Evolutionary conservation across 257 asterid genomes (phyloP).

Genomic region (Jaltomata sinuosa): DNA sequence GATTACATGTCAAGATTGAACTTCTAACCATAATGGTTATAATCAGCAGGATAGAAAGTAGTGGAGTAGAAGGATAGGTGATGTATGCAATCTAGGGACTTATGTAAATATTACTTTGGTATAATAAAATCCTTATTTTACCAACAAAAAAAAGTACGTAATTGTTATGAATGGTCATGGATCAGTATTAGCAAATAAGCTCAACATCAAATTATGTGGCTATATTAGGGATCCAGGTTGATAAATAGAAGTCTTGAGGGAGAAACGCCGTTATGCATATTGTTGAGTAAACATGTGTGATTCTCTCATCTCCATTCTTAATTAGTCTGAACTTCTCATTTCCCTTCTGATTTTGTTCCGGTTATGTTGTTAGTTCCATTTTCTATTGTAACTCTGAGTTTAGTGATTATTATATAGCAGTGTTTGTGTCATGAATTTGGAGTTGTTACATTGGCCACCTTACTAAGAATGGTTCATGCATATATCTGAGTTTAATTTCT

Average conservation of each 20-base stretch:
- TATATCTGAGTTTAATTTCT: not conserved
- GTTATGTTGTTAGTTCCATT: too few species aligned
- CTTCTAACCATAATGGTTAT: too few species aligned
- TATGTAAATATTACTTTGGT: too few species aligned
- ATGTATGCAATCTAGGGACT: too few species aligned
- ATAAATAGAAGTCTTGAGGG: not conserved
- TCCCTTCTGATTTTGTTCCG: not conserved
- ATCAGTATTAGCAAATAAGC: not conserved
- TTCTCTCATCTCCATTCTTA: not conserved
- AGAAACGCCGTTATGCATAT: not conserved
- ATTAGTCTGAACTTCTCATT: not conserved
- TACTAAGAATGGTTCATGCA: not conserved
- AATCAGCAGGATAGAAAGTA: too few species aligned
- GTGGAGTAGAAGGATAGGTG: too few species aligned
- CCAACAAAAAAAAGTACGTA: too few species aligned
- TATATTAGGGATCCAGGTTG: not conserved
- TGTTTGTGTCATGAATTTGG: too few species aligned
- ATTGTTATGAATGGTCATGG: not conserved
- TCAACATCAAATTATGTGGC: not conserved
- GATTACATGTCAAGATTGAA: too few species aligned
- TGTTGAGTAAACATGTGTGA: not conserved
- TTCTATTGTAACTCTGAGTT: not conserved
- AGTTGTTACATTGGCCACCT: too few species aligned
- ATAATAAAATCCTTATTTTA: too few species aligned
- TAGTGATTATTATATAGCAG: too few species aligned